These are phyloP conservation scores for Calonectria crousiana DNA, from an alignment of 2,329 filamentous ascomycete species.

Conservation along the genomic window DNA sequence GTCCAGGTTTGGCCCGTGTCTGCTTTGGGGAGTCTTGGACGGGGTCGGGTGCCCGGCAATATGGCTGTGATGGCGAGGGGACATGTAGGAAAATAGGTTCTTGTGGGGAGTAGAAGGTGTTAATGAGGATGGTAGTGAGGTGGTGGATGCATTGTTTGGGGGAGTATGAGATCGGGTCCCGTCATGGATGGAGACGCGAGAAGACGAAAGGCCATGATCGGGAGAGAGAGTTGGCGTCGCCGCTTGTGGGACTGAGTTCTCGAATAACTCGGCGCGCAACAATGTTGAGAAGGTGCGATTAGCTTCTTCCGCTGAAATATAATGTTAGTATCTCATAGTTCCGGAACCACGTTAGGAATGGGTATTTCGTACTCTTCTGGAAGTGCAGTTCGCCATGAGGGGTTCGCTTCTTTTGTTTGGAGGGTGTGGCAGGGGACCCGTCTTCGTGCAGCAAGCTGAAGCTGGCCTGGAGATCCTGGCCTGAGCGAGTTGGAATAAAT, in stretches of 20 bases:
- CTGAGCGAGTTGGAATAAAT: slow-evolving; percentile 94
- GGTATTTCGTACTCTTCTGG: slow-evolving; percentile 78
- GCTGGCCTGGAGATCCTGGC: slow-evolving; percentile 92
- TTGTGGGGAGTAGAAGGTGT: slow-evolving; percentile 97
- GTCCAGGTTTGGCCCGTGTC: slow-evolving; percentile 90
- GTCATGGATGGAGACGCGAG: slow-evolving; percentile 69
- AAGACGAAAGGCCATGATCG: slow-evolving; percentile 65
- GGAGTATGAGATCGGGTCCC: slow-evolving; percentile 84
- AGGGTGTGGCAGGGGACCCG: slow-evolving; percentile 91
- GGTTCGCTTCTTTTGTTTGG: slow-evolving; percentile 84
- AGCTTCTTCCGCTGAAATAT: slow-evolving; percentile 81
- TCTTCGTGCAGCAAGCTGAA: slow-evolving; percentile 94
- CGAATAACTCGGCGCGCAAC: slow-evolving; percentile 92
- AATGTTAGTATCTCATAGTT: slow-evolving; percentile 22
- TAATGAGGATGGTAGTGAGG: slow-evolving; percentile 77
- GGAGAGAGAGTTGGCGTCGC: slow-evolving; percentile 73
- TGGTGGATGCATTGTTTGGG: slow-evolving; percentile 72
- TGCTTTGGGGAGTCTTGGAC: slow-evolving; percentile 88
- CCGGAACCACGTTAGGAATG: neutral
- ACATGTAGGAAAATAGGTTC: slow-evolving; percentile 94
- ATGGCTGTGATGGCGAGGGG: slow-evolving; percentile 76
- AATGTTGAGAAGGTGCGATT: slow-evolving; percentile 92
- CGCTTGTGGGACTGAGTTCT: slow-evolving; percentile 86
- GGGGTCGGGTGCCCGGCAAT: slow-evolving; percentile 88
- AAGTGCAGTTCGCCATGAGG: slow-evolving; percentile 94